These are phyloP conservation scores for Pseudophaeomoniella oleicola DNA, from an alignment of 2,329 filamentous ascomycete genomes.

Conservation along the genomic window DNA sequence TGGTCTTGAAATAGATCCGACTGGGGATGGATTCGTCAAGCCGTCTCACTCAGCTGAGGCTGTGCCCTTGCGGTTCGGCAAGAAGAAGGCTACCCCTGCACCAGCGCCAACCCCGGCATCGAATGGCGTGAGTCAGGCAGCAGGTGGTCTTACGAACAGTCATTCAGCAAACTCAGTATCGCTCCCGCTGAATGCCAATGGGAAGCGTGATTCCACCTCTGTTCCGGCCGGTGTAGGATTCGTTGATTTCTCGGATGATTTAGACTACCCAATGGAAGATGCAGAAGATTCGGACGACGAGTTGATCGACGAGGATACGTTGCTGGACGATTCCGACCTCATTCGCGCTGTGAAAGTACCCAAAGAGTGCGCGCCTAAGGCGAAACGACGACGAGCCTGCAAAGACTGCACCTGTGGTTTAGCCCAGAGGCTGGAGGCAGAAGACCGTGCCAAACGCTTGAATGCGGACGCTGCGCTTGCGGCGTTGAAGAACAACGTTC, in stretches of 20 bases:
- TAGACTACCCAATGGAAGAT: constrained; percentile 27
- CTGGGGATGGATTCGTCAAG: constrained; percentile 56
- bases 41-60: constrained; percentile 44
- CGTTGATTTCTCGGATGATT: constrained; percentile 52
- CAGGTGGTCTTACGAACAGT: constrained; percentile 7
- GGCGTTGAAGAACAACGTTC: constrained; percentile 34
- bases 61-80: constrained; percentile 51
- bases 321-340: constrained; percentile 76
- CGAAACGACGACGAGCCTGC: constrained; percentile 81
- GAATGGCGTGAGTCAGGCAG: constrained; percentile 9
- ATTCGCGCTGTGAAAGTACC: constrained; percentile 47
- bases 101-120: not conserved
- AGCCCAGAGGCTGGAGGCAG: constrained; percentile 68
- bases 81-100: constrained; percentile 33
- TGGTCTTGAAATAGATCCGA: constrained; percentile 48
- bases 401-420: constrained; percentile 97
- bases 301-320: constrained; percentile 76
- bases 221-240: constrained; percentile 49
- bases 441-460: constrained; percentile 57
- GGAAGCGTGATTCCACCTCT: constrained; percentile 20
- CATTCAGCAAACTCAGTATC: constrained; percentile 6
- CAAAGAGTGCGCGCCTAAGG: constrained; percentile 66
- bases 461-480: constrained; percentile 44
- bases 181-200: constrained; percentile 23
- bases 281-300: constrained; percentile 59